Percentiles rank a stretch among this genome's conserved stretches.
Evolutionary conservation across 1,139 yeast genomes (phyloP).

Genomic region (Trichomonascaceae sp.): DNA sequence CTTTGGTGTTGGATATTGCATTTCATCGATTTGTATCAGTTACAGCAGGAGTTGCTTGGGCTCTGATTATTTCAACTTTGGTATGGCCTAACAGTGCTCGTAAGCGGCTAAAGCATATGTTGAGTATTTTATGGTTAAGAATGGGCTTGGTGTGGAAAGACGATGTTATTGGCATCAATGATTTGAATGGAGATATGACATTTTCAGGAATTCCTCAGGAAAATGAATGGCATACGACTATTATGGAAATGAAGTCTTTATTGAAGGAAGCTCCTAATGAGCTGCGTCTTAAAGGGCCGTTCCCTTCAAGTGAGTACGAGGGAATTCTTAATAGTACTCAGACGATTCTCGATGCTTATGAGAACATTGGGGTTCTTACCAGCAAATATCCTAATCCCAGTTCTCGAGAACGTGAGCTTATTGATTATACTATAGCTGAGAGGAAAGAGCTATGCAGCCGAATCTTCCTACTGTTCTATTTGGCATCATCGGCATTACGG

Average conservation of each 20-base stretch:
- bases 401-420: constrained; percentile 49
- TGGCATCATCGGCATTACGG: constrained; percentile 70
- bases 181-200: constrained; percentile 11
- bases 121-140: constrained; percentile 67
- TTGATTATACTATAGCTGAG: constrained; percentile 52
- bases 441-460: constrained; percentile 65
- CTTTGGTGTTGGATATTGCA: constrained; percentile 70
- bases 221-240: constrained; percentile 41
- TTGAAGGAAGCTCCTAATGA: constrained; percentile 73
- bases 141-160: constrained; percentile 80
- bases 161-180: constrained; percentile 39
- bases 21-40: constrained; percentile 72
- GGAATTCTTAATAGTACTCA: constrained; percentile 52
- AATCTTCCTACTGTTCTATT: constrained; percentile 66
- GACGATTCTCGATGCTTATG: constrained; percentile 65
- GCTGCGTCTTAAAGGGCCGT: constrained; percentile 66
- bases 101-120: constrained; percentile 54
- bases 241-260: constrained; percentile 55
- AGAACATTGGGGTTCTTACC: constrained; percentile 62
- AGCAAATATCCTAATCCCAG: constrained; percentile 54
- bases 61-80: constrained; percentile 52
- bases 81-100: constrained; percentile 76
- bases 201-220: constrained; percentile 29
- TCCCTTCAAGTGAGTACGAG: constrained; percentile 51
- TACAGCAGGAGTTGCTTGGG: constrained; percentile 70